A percentile compares a stretch with the other conserved stretches of the same genome.
Evolutionary conservation across 352 stramenopile species (phyloP).

Genomic region (Globisporangium nodosum): DNA sequence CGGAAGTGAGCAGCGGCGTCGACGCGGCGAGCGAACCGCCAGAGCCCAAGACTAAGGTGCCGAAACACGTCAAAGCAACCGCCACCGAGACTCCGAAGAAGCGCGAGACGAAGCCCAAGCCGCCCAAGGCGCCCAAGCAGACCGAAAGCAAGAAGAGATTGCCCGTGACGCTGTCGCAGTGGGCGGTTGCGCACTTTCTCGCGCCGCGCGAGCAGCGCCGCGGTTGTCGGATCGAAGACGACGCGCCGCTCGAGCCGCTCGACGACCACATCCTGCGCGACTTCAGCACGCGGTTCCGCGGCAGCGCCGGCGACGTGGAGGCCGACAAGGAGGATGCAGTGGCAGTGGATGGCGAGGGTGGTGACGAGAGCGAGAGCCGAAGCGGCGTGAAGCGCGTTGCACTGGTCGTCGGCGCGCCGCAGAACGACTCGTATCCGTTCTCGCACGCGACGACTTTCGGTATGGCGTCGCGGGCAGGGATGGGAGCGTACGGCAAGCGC

Average conservation of each 20-base stretch:
- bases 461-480: no score
- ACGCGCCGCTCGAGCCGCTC: conserved; percentile 54
- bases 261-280: conserved; percentile 78
- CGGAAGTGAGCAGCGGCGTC: no score
- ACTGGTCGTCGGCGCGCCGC: neutral
- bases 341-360: conserved; percentile 6
- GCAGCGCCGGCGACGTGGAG: conserved; percentile 30
- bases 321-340: conserved; percentile 31
- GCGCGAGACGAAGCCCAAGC: no score
- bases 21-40: neutral
- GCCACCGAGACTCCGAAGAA: no score
- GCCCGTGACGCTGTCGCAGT: conserved; percentile 44
- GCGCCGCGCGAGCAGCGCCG: conserved; percentile 41
- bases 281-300: conserved; percentile 62
- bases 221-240: conserved; percentile 37
- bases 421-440: neutral
- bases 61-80: no score
- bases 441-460: no score
- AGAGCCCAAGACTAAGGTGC: no score
- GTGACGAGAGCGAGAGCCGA: conserved; percentile 14
- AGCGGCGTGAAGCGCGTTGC: neutral
- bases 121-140: no score
- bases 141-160: neutral
- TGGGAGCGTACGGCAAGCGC: neutral
- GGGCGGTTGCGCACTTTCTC: conserved; percentile 54